Conservation (phyloP, 148 eudicot species). For the Cornus florida region DNA sequence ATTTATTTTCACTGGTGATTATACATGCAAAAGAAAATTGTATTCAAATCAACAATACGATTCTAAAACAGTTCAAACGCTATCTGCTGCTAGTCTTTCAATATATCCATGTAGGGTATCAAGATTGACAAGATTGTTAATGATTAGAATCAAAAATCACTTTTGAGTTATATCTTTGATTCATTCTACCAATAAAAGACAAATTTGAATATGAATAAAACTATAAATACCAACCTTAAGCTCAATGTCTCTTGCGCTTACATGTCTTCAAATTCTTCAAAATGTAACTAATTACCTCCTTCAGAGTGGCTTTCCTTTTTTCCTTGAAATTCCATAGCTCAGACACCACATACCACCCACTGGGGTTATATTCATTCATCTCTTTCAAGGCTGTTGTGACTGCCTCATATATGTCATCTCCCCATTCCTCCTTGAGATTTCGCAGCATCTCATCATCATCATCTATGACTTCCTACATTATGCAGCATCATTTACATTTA, state of each 20-base stretch:
- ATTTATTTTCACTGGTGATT: no score
- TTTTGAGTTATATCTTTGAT: not conserved
- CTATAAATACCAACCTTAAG: not conserved
- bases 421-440: constrained; percentile 52
- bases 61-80: no score
- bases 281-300: constrained; percentile 63
- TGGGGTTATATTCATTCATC: constrained; percentile 66
- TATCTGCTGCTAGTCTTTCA: no score
- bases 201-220: not conserved
- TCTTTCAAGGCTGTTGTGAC: constrained; percentile 56
- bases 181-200: not conserved
- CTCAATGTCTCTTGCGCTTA: constrained; percentile 43
- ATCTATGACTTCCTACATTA: constrained; percentile 37
- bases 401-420: constrained; percentile 45
- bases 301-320: constrained; percentile 63
- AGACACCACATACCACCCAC: constrained; percentile 58
- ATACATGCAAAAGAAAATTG: no score
- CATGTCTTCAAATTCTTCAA: constrained; percentile 39
- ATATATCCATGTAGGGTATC: no score
- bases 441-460: constrained; percentile 56
- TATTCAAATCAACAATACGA: no score
- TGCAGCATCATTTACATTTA: constrained; percentile 2
- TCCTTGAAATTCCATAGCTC: constrained; percentile 80
- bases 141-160: no score
- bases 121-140: no score